A percentile compares a stretch with the other conserved stretches of the same genome.
Evolutionary conservation across 202 grass and related monocot species (phyloP).

Genomic region (Panicum hallii): DNA sequence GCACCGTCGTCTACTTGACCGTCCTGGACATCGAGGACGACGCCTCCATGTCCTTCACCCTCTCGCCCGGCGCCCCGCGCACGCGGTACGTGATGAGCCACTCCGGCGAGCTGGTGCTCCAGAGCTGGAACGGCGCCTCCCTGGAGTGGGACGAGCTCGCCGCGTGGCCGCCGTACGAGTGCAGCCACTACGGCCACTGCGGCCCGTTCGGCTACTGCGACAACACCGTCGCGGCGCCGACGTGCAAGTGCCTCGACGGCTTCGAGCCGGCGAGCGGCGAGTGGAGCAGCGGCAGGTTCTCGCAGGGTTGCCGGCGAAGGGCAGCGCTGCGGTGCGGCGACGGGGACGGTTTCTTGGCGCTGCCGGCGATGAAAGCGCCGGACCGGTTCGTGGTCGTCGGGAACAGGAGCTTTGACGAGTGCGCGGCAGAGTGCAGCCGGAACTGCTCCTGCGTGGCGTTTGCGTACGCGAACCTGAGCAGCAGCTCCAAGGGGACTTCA

Average conservation of each 20-base stretch:
- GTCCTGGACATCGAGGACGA: constrained; percentile 22
- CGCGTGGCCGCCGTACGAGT: not conserved
- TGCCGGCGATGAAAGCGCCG: constrained; percentile 41
- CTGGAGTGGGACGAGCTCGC: not conserved
- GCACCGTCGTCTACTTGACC: not conserved
- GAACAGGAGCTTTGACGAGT: constrained; percentile 25
- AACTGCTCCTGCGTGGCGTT: constrained; percentile 54
- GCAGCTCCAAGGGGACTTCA: not conserved
- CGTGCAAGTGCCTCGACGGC: not conserved
- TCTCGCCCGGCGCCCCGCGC: not conserved
- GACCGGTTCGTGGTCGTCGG: constrained; percentile 16
- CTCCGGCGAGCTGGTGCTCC: not conserved
- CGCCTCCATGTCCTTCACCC: not conserved
- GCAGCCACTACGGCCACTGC: constrained; percentile 24
- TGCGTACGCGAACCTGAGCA: constrained; percentile 23
- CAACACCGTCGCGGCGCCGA: not conserved
- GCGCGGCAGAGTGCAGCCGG: constrained; percentile 19
- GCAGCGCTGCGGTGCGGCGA: constrained; percentile 10
- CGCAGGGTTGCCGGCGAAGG: constrained; percentile 39
- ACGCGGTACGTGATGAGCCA: not conserved
- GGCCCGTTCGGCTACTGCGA: constrained; percentile 28
- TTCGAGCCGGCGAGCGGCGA: not conserved
- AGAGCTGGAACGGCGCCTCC: not conserved
- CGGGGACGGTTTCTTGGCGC: constrained; percentile 30
- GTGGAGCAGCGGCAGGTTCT: not conserved